A percentile compares a stretch with the other conserved stretches of the same genome.
Evolutionary conservation across 2,329 filamentous ascomycete genomes (phyloP).

Genomic region (Cryphonectria naterciae): DNA sequence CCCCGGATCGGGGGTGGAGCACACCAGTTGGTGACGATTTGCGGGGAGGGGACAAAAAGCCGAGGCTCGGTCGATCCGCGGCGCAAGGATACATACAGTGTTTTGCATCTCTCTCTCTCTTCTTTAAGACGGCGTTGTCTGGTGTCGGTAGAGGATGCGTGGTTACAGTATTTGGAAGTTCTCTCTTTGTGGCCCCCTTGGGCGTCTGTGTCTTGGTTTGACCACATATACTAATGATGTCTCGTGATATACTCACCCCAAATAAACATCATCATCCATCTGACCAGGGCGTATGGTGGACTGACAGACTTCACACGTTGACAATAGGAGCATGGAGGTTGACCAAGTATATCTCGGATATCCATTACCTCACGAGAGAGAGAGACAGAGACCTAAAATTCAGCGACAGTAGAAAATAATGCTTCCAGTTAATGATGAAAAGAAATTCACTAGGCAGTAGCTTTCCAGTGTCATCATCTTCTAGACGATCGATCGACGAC

Average conservation of each 20-base stretch:
- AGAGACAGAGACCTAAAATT: too few species aligned
- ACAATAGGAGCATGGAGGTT: not conserved
- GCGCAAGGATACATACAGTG: not conserved
- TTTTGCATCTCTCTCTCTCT: not conserved
- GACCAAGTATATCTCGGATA: not conserved
- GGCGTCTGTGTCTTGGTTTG: not conserved
- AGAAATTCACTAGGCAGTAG: not conserved
- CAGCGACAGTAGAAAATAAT: too few species aligned
- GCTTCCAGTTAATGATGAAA: not conserved
- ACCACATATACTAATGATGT: too few species aligned
- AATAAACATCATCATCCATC: too few species aligned
- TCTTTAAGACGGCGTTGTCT: not conserved
- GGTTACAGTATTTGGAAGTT: not conserved
- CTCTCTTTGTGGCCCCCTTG: not conserved
- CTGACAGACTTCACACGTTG: not conserved
- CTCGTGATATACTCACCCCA: too few species aligned
- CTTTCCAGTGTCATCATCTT: not conserved
- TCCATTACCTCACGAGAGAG: not conserved
- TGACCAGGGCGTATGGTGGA: too few species aligned
- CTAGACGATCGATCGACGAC: not conserved
- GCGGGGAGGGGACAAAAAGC: conserved; percentile 21
- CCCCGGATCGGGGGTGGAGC: conserved; percentile 15
- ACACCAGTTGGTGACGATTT: conserved; percentile 15
- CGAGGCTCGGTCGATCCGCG: conserved; percentile 25
- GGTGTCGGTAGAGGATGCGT: not conserved